These are phyloP conservation scores for Lipomyces sp. DNA, from an alignment of 805 yeast genomes.

Conservation along the genomic window DNA sequence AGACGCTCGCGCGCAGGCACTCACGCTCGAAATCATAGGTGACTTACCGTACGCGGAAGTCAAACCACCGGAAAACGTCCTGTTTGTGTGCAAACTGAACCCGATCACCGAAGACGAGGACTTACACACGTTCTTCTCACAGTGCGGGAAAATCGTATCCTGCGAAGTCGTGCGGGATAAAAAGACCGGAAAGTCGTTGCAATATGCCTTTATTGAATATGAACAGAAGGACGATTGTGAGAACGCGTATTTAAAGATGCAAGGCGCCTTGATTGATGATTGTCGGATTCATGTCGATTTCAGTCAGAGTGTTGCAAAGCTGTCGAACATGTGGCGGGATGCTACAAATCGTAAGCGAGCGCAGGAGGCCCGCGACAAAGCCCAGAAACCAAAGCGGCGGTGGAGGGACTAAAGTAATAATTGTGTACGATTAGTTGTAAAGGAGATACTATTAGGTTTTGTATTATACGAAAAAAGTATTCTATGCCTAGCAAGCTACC, in stretches of 20 bases:
- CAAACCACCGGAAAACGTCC: slow-evolving; percentile 63
- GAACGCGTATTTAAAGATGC: slow-evolving; percentile 65
- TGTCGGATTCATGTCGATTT: slow-evolving; percentile 68
- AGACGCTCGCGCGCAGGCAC: slow-evolving; percentile 58
- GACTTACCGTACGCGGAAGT: slow-evolving; percentile 63
- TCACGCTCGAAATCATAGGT: slow-evolving; percentile 66
- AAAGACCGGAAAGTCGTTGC: slow-evolving; percentile 55
- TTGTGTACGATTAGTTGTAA: neutral
- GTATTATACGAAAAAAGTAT: neutral
- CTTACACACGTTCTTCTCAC: slow-evolving; percentile 58
- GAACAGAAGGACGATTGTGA: slow-evolving; percentile 57
- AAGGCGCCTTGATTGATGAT: slow-evolving; percentile 67
- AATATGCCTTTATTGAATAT: slow-evolving; percentile 70
- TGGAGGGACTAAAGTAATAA: slow-evolving; percentile 18
- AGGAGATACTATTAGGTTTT: neutral
- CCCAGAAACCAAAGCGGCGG: slow-evolving; percentile 8
- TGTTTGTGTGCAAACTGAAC: slow-evolving; percentile 68
- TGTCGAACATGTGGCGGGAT: slow-evolving; percentile 26
- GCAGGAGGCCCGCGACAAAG: slow-evolving; percentile 17
- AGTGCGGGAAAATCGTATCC: slow-evolving; percentile 61
- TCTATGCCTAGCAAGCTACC: neutral
- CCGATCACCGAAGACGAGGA: slow-evolving; percentile 66
- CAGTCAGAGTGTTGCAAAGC: slow-evolving; percentile 59
- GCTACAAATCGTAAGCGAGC: slow-evolving; percentile 25
- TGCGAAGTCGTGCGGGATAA: slow-evolving; percentile 60